Evolutionary conservation across 768 basidiomycete species (phyloP).

Genomic region (Suillus bovinus): DNA sequence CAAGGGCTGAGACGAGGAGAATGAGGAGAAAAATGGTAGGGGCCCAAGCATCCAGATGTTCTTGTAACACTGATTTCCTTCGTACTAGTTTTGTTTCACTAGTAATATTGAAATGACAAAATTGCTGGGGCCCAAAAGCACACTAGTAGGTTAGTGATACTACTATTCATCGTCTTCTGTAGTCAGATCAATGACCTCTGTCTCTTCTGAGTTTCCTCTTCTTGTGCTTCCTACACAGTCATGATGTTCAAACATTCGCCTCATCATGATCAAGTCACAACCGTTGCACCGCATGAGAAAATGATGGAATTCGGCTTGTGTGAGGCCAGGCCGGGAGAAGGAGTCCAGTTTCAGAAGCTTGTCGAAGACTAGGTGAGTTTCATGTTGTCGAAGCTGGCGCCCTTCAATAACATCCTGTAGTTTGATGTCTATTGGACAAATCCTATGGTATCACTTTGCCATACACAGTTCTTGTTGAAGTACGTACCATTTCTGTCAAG

Average conservation of each 20-base stretch:
- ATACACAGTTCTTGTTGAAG: background rate
- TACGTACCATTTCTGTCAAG: background rate
- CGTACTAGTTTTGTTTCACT: no score
- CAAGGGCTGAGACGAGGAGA: no score
- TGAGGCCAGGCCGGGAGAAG: background rate
- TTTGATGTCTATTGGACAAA: conserved; percentile 1
- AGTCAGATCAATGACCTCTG: background rate
- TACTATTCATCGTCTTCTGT: background rate
- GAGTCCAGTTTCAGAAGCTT: conserved; percentile 1
- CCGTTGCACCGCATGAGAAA: background rate
- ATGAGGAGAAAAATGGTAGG: no score
- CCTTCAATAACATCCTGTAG: background rate
- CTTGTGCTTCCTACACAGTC: background rate
- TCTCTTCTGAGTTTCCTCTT: background rate
- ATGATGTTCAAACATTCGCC: background rate
- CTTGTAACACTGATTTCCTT: no score
- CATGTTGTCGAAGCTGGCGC: background rate
- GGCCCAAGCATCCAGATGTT: no score
- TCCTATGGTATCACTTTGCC: background rate
- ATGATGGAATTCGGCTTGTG: background rate
- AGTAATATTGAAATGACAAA: no score
- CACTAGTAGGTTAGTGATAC: no score
- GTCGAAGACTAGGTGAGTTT: background rate
- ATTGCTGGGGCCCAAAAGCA: no score
- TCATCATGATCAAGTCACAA: conserved; percentile 4